These are phyloP conservation scores for Austroboletus novae-zelandiae DNA, from an alignment of 1,284 basidiomycete species.

Conservation along the genomic window DNA sequence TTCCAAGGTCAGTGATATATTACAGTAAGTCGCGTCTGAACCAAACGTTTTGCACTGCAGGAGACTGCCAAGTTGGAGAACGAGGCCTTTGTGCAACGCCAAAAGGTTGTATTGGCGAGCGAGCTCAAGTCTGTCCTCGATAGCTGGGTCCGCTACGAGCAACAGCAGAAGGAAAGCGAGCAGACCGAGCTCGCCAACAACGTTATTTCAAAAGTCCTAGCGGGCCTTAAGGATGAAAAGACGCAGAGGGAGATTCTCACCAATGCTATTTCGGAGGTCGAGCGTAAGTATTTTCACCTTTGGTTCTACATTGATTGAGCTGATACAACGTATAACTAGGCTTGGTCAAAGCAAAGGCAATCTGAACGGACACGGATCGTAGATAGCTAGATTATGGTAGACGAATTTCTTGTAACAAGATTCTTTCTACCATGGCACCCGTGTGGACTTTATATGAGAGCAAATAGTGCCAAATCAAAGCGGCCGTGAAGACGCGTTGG, in stretches of 20 bases:
- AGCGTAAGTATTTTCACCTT: constrained; percentile 63
- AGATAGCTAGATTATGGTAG: constrained; percentile 29
- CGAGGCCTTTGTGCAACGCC: constrained; percentile 87
- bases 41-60: constrained; percentile 38
- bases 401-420: constrained; percentile 9
- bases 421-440: constrained; percentile 7
- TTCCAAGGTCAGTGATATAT: constrained; percentile 67
- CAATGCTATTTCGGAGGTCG: constrained; percentile 86
- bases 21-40: not conserved
- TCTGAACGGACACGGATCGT: constrained; percentile 38
- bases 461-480: constrained; percentile 34
- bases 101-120: constrained; percentile 82
- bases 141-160: constrained; percentile 98
- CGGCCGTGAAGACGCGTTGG: constrained; percentile 36
- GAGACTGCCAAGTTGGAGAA: constrained; percentile 93
- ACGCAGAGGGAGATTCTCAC: constrained; percentile 89
- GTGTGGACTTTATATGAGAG: too few relatives aligned
- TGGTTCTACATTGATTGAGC: not conserved
- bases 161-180: constrained; percentile 94
- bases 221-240: constrained; percentile 85
- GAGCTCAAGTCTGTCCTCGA: constrained; percentile 96
- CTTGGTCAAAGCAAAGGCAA: constrained; percentile 69
- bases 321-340: constrained; percentile 38
- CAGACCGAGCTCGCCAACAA: constrained; percentile 87
- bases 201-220: constrained; percentile 85